These are phyloP conservation scores for Daldinia vernicosa DNA, from an alignment of 495 filamentous ascomycete genomes.

Conservation along the genomic window DNA sequence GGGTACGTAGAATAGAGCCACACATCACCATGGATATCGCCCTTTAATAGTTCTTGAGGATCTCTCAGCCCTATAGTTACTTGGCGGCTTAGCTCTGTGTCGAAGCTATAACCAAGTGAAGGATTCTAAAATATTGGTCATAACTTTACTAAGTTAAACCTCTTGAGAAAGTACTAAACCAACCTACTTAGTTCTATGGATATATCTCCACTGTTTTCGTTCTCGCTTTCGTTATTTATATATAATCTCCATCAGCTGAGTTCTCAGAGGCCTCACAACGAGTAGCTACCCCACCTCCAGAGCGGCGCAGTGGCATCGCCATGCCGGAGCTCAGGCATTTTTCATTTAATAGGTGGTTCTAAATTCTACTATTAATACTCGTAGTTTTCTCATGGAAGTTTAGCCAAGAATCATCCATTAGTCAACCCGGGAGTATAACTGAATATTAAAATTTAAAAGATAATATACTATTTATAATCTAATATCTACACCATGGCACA, in stretches of 20 bases:
- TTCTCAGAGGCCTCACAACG: neutral
- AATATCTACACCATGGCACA: constrained; percentile 10
- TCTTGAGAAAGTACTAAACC: neutral
- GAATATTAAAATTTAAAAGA: neutral
- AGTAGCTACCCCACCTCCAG: neutral
- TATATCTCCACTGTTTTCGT: constrained; percentile 17
- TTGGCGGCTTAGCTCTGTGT: neutral
- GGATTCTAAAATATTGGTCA: neutral
- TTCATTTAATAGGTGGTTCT: neutral
- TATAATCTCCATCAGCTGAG: constrained; percentile 2
- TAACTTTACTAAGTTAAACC: neutral
- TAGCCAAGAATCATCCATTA: neutral
- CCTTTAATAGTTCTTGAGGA: neutral
- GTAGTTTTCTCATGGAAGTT: neutral
- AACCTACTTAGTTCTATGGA: neutral
- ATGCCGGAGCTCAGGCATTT: neutral
- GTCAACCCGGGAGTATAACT: neutral
- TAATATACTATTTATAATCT: neutral
- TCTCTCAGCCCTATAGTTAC: neutral
- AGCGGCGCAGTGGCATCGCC: neutral
- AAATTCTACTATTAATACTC: neutral
- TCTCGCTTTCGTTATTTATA: constrained; percentile 1
- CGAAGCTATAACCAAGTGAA: neutral
- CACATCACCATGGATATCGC: neutral
- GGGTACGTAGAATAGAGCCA: no score